phyloP scores from a whole-genome alignment of 2,329 filamentous ascomycete genomes.

The Penicillium aurantiogriseum region DNA sequence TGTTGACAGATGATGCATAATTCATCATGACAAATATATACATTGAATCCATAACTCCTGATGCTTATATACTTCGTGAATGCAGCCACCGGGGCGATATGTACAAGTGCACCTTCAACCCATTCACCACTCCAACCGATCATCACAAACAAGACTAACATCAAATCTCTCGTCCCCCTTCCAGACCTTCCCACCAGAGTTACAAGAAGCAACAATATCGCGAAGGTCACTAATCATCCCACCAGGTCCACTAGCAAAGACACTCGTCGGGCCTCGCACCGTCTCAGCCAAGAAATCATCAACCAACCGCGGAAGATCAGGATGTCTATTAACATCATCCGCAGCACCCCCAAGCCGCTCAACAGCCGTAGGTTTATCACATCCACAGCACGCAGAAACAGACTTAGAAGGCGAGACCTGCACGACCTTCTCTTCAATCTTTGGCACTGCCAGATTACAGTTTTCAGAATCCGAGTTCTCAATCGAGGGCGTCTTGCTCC shows the following conservation, averaged over 20 bases:
- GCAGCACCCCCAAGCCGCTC: slow-evolving; percentile 17
- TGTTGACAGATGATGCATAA: not conserved
- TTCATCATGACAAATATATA: not conserved
- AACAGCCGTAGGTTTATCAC: slow-evolving; percentile 8
- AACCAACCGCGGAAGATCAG: slow-evolving; percentile 49
- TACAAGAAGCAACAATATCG: slow-evolving; percentile 53
- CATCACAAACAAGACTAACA: slow-evolving; percentile 59
- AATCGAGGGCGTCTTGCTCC: slow-evolving; percentile 3
- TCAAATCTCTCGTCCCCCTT: slow-evolving; percentile 56
- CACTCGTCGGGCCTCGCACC: slow-evolving; percentile 50
- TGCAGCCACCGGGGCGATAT: not conserved
- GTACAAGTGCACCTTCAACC: not conserved
- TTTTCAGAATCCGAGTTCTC: slow-evolving; percentile 2
- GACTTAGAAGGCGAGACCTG: slow-evolving; percentile 4
- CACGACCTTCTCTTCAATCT: slow-evolving; percentile 10
- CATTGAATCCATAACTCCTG: not conserved
- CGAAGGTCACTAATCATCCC: slow-evolving; percentile 61
- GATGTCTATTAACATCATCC: slow-evolving; percentile 26
- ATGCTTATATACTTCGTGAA: not conserved
- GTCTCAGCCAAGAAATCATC: slow-evolving; percentile 47
- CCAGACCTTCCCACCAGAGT: slow-evolving; percentile 57
- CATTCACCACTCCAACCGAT: slow-evolving; percentile 48
- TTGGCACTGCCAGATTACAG: slow-evolving; percentile 4
- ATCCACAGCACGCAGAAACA: slow-evolving; percentile 11
- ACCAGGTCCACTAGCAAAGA: slow-evolving; percentile 61